phyloP scores from a whole-genome alignment of 306 rosid genomes.

The Crataegus laevigata region DNA sequence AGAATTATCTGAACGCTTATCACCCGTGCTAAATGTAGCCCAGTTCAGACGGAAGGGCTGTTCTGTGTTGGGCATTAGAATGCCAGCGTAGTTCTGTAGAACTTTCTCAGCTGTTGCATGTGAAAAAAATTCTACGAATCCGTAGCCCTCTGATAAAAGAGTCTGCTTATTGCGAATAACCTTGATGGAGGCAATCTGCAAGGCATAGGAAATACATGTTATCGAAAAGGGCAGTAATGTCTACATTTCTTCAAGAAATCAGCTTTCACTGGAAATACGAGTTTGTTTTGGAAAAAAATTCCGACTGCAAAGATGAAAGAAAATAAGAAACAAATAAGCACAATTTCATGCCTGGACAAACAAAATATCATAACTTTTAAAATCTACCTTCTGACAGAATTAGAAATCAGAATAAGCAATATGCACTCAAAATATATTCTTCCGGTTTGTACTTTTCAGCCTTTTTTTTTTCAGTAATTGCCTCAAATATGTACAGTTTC shows the following conservation, averaged over 20 bases:
- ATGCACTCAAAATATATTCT: neutral
- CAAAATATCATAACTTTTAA: neutral
- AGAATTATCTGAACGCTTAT: constrained; percentile 75
- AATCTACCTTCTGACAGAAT: neutral
- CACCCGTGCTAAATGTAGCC: constrained; percentile 89
- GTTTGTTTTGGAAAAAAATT: neutral
- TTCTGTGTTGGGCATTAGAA: constrained; percentile 77
- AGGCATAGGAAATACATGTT: neutral
- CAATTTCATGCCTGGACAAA: neutral
- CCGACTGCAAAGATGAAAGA: neutral
- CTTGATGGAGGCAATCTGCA: constrained; percentile 75
- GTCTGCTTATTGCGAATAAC: constrained; percentile 90
- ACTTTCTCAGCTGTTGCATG: constrained; percentile 81
- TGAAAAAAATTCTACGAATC: constrained; percentile 78
- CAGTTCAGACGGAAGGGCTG: constrained; percentile 91
- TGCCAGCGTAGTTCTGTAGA: constrained; percentile 55
- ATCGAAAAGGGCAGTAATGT: neutral
- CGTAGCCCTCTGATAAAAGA: constrained; percentile 84
- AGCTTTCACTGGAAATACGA: neutral
- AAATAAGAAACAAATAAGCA: neutral
- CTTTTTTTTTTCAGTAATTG: neutral
- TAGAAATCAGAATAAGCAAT: neutral
- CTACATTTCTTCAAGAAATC: neutral
- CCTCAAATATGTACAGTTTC: neutral
- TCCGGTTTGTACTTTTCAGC: neutral